Evolutionary conservation across 2,329 filamentous ascomycete genomes (phyloP).

Genomic region (Tolypocladium capitatum): DNA sequence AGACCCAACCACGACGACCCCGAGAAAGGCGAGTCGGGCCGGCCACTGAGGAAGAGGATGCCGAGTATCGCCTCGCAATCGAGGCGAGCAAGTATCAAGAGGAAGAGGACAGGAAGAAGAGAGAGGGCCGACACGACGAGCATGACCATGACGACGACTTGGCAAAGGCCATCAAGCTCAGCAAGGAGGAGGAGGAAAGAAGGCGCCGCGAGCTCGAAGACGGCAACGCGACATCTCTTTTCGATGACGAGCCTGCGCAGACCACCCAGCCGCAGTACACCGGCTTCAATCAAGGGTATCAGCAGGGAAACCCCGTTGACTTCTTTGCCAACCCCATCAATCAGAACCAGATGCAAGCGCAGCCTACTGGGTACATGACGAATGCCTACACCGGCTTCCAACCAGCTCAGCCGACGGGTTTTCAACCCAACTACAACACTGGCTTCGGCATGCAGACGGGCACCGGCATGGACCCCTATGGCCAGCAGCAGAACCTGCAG

Average conservation of each 20-base stretch:
- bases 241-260: slow-evolving; percentile 62
- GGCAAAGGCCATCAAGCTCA: slow-evolving; percentile 87
- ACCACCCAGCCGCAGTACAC: slow-evolving; percentile 59
- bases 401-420: slow-evolving; percentile 35
- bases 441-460: slow-evolving; percentile 55
- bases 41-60: slow-evolving; percentile 65
- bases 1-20: slow-evolving; percentile 28
- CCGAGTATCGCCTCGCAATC: slow-evolving; percentile 79
- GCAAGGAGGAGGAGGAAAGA: slow-evolving; percentile 85
- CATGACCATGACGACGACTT: slow-evolving; percentile 72
- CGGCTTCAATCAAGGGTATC: slow-evolving; percentile 92
- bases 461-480: slow-evolving; percentile 59
- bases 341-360: slow-evolving; percentile 56
- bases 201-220: slow-evolving; percentile 78
- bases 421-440: slow-evolving; percentile 47
- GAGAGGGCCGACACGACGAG: slow-evolving; percentile 45
- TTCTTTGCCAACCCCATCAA: slow-evolving; percentile 95
- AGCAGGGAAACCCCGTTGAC: slow-evolving; percentile 91
- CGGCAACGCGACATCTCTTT: slow-evolving; percentile 72
- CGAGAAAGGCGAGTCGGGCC: slow-evolving; percentile 30
- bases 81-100: slow-evolving; percentile 93
- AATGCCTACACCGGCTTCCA: slow-evolving; percentile 43
- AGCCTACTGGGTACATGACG: slow-evolving; percentile 61
- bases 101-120: slow-evolving; percentile 72
- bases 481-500: slow-evolving; percentile 30